A percentile compares a stretch with the other conserved stretches of the same genome.
Evolutionary conservation across 176 grass and related monocot species (phyloP).

Genomic region (Paspalum notatum): DNA sequence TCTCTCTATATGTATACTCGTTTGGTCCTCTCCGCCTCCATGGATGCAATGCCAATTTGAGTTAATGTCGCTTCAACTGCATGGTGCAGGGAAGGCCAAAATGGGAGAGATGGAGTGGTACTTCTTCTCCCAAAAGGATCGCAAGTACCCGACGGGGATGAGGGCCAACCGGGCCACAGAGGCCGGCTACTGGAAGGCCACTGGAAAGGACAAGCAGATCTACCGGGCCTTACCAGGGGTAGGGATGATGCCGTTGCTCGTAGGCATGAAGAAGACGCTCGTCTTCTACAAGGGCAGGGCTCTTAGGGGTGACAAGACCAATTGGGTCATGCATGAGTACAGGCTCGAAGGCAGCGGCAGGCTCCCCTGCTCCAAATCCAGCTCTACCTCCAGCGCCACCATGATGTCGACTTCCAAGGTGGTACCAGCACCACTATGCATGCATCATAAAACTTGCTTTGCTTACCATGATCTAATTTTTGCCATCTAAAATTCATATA

Average conservation of each 20-base stretch:
- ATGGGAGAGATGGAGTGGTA: conserved; percentile 61
- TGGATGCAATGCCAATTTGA: no score
- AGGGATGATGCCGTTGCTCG: background rate
- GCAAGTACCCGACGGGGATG: conserved; percentile 60
- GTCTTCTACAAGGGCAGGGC: conserved; percentile 64
- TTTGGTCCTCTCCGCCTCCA: no score
- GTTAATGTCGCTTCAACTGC: no score
- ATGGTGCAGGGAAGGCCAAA: conserved; percentile 39
- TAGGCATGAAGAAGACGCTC: conserved; percentile 67
- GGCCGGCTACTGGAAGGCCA: conserved; percentile 63
- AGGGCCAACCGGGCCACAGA: conserved; percentile 55
- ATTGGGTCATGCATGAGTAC: conserved; percentile 70
- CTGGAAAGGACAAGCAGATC: conserved; percentile 64
- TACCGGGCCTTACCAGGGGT: background rate
- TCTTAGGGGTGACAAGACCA: conserved; percentile 48
- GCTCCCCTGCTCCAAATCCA: no score
- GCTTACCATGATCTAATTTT: background rate
- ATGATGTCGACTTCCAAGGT: conserved; percentile 20
- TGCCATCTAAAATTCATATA: background rate
- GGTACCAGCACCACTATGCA: background rate
- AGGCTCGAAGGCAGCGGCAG: conserved; percentile 28
- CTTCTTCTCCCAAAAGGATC: conserved; percentile 55
- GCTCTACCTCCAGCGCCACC: background rate
- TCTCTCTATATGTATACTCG: no score
- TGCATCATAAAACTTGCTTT: background rate